A percentile compares a stretch with the other conserved stretches of the same genome.
phyloP scores from a whole-genome alignment of 306 rosid species.

The Astragalus glycyphyllos region DNA sequence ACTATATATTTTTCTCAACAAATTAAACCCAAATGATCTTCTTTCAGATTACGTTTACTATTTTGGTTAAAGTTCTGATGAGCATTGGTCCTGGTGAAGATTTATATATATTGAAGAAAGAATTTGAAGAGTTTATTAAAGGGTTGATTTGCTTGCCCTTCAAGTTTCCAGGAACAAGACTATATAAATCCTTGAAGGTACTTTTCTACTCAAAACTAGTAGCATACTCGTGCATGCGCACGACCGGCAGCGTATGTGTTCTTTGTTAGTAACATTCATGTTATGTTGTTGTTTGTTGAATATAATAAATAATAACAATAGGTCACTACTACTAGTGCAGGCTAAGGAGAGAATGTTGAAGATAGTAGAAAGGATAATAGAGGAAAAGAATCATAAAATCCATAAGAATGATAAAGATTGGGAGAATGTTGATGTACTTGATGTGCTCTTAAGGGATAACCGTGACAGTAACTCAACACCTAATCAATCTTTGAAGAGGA shows the following conservation, averaged over 20 bases:
- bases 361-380: constrained; percentile 67
- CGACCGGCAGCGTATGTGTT: too few relatives aligned
- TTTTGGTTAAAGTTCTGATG: constrained; percentile 77
- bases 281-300: too few relatives aligned
- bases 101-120: constrained; percentile 53
- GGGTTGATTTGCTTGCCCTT: constrained; percentile 87
- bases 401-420: background rate
- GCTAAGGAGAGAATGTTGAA: constrained; percentile 80
- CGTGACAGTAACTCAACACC: constrained; percentile 43
- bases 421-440: constrained; percentile 63
- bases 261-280: too few relatives aligned
- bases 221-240: too few relatives aligned
- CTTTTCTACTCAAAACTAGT: too few relatives aligned
- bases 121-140: constrained; percentile 85
- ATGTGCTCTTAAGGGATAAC: constrained; percentile 66
- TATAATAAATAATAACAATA: too few relatives aligned
- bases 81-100: constrained; percentile 83
- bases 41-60: constrained; percentile 80
- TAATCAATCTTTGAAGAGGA: constrained; percentile 55
- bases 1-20: too few relatives aligned
- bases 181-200: constrained; percentile 90
- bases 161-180: constrained; percentile 84
- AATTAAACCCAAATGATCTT: too few relatives aligned
- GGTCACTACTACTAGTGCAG: constrained; percentile 46
- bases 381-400: constrained; percentile 48